Evolutionary conservation across 2,329 filamentous ascomycete species (phyloP), one percentile per base, ranked within the genome.

Genomic region (Claviceps paspali): DNA sequence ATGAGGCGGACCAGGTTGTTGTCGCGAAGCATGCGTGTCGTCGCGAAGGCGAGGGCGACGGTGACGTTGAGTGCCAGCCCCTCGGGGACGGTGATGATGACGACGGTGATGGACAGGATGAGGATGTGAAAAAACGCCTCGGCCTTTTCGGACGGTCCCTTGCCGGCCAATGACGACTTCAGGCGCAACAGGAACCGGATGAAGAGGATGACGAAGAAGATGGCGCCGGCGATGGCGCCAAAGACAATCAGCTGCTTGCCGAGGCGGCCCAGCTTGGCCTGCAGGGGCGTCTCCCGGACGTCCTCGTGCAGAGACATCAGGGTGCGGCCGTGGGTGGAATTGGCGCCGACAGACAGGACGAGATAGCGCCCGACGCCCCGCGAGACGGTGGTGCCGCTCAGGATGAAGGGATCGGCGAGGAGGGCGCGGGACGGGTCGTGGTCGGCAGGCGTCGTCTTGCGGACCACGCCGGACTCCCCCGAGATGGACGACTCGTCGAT

Each of bases 261-360:
- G 14, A 88, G 64, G 4, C 76, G 66, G 45, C 86, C 85, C 41
- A 88, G 63, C 55, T 86, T 87, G 3, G 71, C 76, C 54, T 88
- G 83, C 6, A 88, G 42, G 3, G 82, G 83, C 1, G 82, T 88
- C 18, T 82, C 79, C 51, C 87, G 77, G 39, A 77, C 75, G 43
- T 84, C 79, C 46, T 83, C 79, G 43, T 80, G 75, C 9, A 88
- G 61, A 27, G 81, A 82, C 70, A 87, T 79, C 61, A 87, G 70
- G 3, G 77, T 85, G 49, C 82, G 82, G 39, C 82, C 82, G 49
- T 82, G 77, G 23, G 73, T 80, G 1, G 81, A 83, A 54, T 87
- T 70, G 26, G 79, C 67, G 44, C 82, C 82, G 14, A 79, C 76
- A 4, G 81, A 73, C 2, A 80, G 84, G 38, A 86, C 81, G 38